These are phyloP conservation scores for Ophidiomyces ophidiicola DNA, from an alignment of 2,329 filamentous ascomycete species.

Conservation along the genomic window DNA sequence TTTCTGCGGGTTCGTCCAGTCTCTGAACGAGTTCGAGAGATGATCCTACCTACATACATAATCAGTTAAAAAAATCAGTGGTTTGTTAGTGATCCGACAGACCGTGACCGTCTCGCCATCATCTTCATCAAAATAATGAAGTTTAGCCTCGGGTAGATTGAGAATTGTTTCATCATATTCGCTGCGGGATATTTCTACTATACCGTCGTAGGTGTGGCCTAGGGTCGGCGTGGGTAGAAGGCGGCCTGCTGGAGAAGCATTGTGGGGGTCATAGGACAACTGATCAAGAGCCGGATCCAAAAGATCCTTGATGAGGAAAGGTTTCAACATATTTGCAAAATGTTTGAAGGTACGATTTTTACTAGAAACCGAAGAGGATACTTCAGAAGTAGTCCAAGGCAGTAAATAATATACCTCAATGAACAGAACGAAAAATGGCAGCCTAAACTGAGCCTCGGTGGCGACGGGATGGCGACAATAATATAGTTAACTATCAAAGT, in stretches of 20 bases:
- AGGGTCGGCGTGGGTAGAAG: background rate
- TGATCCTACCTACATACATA: constrained; percentile 32
- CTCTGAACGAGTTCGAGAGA: constrained; percentile 37
- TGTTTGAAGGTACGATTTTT: background rate
- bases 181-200: constrained; percentile 31
- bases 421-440: constrained; percentile 7
- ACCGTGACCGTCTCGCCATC: constrained; percentile 37
- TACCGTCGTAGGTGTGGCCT: constrained; percentile 18
- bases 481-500: background rate
- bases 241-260: background rate
- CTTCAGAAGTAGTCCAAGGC: background rate
- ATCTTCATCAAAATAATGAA: constrained; percentile 37
- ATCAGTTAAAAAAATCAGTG: constrained; percentile 4
- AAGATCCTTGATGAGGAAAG: constrained; percentile 32
- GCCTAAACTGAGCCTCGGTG: background rate
- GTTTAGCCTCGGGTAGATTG: constrained; percentile 30
- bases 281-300: constrained; percentile 6
- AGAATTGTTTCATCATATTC: constrained; percentile 35
- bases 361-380: background rate
- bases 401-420: background rate
- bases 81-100: constrained; percentile 15
- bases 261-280: background rate
- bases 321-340: constrained; percentile 27
- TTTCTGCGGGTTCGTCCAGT: constrained; percentile 28
- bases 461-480: background rate